Conservation (phyloP, 208 protist species). For the Leishmania aethiopica region DNA sequence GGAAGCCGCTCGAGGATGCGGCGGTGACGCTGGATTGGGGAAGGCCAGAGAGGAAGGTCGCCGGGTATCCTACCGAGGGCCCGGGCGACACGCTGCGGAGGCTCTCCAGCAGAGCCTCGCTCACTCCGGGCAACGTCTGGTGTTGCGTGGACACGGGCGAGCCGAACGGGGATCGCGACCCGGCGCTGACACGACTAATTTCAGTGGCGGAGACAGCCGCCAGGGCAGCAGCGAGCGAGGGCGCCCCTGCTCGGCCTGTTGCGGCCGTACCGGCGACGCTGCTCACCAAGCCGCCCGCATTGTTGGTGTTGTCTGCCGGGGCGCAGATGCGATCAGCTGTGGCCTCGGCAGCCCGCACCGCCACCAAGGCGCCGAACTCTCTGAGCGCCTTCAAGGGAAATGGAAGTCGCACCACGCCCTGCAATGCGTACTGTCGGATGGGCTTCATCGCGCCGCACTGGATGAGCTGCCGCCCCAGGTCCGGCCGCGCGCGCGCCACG, state of each 20-base stretch:
- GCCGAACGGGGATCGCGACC: neutral
- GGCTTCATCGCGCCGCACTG: constrained; percentile 35
- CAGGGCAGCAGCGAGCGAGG: constrained; percentile 7
- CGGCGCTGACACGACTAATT: neutral
- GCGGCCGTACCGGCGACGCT: neutral
- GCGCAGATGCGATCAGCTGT: constrained; percentile 17
- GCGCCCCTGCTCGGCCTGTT: neutral
- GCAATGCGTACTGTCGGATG: constrained; percentile 49
- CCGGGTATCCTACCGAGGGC: constrained; percentile 5
- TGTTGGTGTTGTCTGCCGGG: neutral
- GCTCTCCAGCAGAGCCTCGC: constrained; percentile 13
- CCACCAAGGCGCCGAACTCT: constrained; percentile 51
- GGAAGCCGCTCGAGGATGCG: constrained; percentile 1
- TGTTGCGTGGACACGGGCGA: neutral
- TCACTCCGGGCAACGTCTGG: constrained; percentile 8
- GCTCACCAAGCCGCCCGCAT: neutral
- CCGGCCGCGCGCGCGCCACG: constrained; percentile 45
- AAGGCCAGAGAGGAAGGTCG: constrained; percentile 8
- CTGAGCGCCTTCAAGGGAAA: constrained; percentile 51
- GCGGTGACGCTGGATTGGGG: neutral
- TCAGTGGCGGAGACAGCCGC: constrained; percentile 1
- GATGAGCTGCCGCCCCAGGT: constrained; percentile 49
- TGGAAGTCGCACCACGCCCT: constrained; percentile 41
- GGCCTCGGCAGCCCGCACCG: constrained; percentile 27
- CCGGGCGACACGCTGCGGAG: constrained; percentile 4